phyloP scores from a whole-genome alignment of 2,329 filamentous ascomycete species.

The Ophiostoma novo-ulmi region DNA sequence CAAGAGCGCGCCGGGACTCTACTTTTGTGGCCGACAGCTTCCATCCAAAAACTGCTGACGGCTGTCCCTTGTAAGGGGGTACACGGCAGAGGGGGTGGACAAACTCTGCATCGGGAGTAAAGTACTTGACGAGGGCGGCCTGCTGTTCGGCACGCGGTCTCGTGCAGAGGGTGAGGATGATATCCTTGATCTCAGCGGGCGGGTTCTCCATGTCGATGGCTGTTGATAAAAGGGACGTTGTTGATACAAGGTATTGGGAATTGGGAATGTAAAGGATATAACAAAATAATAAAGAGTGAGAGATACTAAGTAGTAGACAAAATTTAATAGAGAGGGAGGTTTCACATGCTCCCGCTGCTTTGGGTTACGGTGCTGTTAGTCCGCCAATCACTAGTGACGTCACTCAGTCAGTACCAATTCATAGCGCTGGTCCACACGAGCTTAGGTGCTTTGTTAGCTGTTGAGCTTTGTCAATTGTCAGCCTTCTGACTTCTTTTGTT shows the following conservation, averaged over 20 bases:
- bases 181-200: conserved; percentile 19
- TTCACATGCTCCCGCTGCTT: conserved; percentile 1
- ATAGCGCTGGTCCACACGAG: background rate
- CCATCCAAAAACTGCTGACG: background rate
- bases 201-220: conserved; percentile 5
- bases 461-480: background rate
- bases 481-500: too few species aligned
- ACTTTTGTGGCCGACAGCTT: background rate
- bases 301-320: background rate
- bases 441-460: background rate
- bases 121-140: conserved; percentile 22
- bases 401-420: background rate
- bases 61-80: conserved; percentile 38
- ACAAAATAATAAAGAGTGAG: background rate
- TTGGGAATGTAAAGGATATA: background rate
- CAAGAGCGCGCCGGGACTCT: conserved; percentile 62
- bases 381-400: conserved; percentile 9
- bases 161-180: conserved; percentile 24
- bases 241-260: background rate
- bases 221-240: background rate
- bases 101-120: conserved; percentile 25
- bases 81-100: conserved; percentile 39
- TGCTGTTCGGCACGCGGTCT: conserved; percentile 22
- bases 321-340: background rate
- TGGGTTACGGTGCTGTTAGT: background rate